These are phyloP conservation scores for Allantophomopsis cytisporea DNA, from an alignment of 2,329 filamentous ascomycete genomes.

Conservation along the genomic window DNA sequence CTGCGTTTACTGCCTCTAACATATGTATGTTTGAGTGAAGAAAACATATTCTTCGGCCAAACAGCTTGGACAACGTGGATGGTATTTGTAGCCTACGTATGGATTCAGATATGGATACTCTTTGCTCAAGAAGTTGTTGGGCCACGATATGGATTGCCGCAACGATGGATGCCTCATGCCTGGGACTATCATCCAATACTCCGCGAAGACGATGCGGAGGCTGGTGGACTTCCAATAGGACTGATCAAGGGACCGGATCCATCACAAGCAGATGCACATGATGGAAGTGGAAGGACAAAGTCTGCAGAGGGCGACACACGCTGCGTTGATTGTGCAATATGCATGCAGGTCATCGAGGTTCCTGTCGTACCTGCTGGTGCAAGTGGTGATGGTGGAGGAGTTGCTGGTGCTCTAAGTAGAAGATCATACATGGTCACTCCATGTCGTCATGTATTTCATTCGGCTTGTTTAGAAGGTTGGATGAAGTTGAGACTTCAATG, in stretches of 20 bases:
- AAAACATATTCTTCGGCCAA: constrained; percentile 71
- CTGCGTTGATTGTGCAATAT: constrained; percentile 86
- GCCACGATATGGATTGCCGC: constrained; percentile 72
- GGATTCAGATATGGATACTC: constrained; percentile 73
- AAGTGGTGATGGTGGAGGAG: constrained; percentile 25
- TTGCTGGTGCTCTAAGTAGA: constrained; percentile 60
- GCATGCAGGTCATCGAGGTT: constrained; percentile 82
- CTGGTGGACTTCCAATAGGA: constrained; percentile 69
- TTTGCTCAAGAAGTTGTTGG: constrained; percentile 74
- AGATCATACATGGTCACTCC: constrained; percentile 94
- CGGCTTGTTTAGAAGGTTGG: constrained; percentile 84
- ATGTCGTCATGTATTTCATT: constrained; percentile 93
- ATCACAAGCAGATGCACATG: constrained; percentile 10
- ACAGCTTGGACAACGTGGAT: constrained; percentile 53
- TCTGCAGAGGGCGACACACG: constrained; percentile 29
- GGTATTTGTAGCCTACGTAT: constrained; percentile 63
- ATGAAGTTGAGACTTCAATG: constrained; percentile 89
- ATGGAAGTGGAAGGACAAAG: constrained; percentile 22
- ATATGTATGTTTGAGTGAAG: constrained; percentile 69
- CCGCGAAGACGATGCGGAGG: constrained; percentile 68
- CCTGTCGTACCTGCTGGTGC: constrained; percentile 54
- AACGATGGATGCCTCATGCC: constrained; percentile 53
- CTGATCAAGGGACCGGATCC: constrained; percentile 28
- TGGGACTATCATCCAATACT: constrained; percentile 95
- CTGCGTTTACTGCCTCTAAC: constrained; percentile 67